Evolutionary conservation across 179 eudicot genomes (phyloP).

Genomic region (Camellia oleifera): DNA sequence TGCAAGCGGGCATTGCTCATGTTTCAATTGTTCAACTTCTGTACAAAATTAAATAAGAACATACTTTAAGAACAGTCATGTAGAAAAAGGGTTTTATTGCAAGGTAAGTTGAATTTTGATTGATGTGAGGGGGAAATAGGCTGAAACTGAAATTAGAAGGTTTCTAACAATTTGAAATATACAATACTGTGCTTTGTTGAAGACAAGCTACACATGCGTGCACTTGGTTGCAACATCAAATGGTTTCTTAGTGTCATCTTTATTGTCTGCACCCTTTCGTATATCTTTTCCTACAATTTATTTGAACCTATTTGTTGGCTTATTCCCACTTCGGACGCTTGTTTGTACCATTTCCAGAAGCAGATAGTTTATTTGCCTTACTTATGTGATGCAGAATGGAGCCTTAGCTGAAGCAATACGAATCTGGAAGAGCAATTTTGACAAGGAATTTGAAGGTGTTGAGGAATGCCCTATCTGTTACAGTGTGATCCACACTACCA

Average conservation of each 20-base stretch:
- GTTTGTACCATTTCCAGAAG: not conserved
- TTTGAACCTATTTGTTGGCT: not conserved
- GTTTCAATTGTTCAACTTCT: not conserved
- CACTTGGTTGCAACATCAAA: not conserved
- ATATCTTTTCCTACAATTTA: not conserved
- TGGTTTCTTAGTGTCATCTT: not conserved
- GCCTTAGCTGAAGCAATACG: conserved; percentile 95
- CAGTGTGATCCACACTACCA: conserved; percentile 87
- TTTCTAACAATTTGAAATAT: no score
- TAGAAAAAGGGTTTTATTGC: not conserved
- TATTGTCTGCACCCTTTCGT: not conserved
- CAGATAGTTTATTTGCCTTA: conserved; percentile 3
- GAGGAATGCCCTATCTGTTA: conserved; percentile 99
- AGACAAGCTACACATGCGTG: not conserved
- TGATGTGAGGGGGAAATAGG: not conserved
- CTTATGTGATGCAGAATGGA: conserved; percentile 60
- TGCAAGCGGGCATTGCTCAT: not conserved
- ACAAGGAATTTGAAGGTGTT: conserved; percentile 97
- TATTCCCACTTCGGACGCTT: not conserved
- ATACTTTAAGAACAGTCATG: not conserved
- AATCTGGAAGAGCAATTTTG: conserved; percentile 91
- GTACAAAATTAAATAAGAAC: not conserved
- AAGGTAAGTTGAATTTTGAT: not conserved
- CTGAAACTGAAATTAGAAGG: not conserved
- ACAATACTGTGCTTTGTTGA: not conserved